Evolutionary conservation across 192 early-diverging fungal genomes (phyloP).

Genomic region (Chytriomyces sp.): DNA sequence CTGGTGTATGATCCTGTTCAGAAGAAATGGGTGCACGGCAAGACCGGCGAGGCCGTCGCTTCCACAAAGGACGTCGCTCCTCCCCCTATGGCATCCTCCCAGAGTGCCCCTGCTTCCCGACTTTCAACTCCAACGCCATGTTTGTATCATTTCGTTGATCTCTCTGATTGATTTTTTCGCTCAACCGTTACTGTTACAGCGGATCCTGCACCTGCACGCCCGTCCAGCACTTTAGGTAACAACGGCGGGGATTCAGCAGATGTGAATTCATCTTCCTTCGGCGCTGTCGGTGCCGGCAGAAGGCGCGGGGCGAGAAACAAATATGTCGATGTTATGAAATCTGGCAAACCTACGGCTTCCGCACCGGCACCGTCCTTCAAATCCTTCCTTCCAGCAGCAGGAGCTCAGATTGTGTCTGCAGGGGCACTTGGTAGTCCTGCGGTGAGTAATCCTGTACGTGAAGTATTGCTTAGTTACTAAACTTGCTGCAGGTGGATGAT

Average conservation of each 20-base stretch:
- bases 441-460: too few relatives aligned
- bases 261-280: neutral
- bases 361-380: slow-evolving; percentile 16
- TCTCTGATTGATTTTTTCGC: neutral
- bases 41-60: slow-evolving; percentile 42
- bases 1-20: slow-evolving; percentile 81
- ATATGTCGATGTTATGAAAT: slow-evolving; percentile 58
- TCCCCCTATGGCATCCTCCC: slow-evolving; percentile 41
- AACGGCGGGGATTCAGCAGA: neutral
- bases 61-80: slow-evolving; percentile 31
- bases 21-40: slow-evolving; percentile 88
- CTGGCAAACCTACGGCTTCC: slow-evolving; percentile 14
- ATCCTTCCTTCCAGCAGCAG: slow-evolving; percentile 18
- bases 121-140: slow-evolving; percentile 28
- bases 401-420: slow-evolving; percentile 23
- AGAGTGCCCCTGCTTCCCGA: slow-evolving; percentile 28
- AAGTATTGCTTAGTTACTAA: too few relatives aligned
- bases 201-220: slow-evolving; percentile 9
- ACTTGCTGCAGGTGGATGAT: neutral
- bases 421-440: neutral
- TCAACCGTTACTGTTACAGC: slow-evolving; percentile 1
- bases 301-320: slow-evolving; percentile 43
- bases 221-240: slow-evolving; percentile 10
- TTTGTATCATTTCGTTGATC: neutral
- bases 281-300: slow-evolving; percentile 26